phyloP scores from a whole-genome alignment of 768 basidiomycete genomes.

The Tricholoma hemisulphureum region DNA sequence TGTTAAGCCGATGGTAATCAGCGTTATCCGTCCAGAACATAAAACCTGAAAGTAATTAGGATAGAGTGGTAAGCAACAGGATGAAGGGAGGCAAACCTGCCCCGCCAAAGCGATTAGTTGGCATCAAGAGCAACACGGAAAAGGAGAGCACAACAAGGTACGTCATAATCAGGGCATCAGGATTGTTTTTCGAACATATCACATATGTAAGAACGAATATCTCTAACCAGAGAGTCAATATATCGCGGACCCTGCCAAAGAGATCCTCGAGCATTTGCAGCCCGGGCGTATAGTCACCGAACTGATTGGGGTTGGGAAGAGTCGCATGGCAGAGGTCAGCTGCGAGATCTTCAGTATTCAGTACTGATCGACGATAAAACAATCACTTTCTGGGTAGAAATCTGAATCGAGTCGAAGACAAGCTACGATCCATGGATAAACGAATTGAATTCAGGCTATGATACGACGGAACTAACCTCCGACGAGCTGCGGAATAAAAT shows the following conservation, averaged over 20 bases:
- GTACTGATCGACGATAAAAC: not conserved
- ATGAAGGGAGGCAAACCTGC: constrained; percentile 25
- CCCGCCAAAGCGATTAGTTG: constrained; percentile 34
- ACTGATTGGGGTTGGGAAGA: constrained; percentile 10
- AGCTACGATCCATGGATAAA: constrained; percentile 11
- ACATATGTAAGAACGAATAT: constrained; percentile 19
- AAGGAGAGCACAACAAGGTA: constrained; percentile 28
- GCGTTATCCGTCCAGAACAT: constrained; percentile 38
- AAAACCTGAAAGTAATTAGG: constrained; percentile 29
- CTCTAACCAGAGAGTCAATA: constrained; percentile 27
- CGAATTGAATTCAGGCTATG: not conserved
- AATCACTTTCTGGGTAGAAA: constrained; percentile 10
- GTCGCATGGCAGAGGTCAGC: not conserved
- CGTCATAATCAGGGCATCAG: constrained; percentile 24
- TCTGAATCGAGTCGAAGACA: constrained; percentile 21
- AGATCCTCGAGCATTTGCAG: constrained; percentile 29
- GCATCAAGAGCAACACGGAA: constrained; percentile 30
- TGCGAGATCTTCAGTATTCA: not conserved
- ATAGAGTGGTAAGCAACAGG: not conserved
- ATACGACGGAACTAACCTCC: constrained; percentile 24
- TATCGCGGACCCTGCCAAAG: constrained; percentile 18
- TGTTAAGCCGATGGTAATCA: constrained; percentile 36
- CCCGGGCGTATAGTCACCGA: constrained; percentile 34
- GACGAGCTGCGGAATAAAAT: constrained; percentile 40
- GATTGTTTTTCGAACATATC: constrained; percentile 11